Percentiles rank a stretch among this genome's conserved stretches.
These are phyloP conservation scores for Purshia tridentata DNA, from an alignment of 306 rosid species.

Conservation along the genomic window DNA sequence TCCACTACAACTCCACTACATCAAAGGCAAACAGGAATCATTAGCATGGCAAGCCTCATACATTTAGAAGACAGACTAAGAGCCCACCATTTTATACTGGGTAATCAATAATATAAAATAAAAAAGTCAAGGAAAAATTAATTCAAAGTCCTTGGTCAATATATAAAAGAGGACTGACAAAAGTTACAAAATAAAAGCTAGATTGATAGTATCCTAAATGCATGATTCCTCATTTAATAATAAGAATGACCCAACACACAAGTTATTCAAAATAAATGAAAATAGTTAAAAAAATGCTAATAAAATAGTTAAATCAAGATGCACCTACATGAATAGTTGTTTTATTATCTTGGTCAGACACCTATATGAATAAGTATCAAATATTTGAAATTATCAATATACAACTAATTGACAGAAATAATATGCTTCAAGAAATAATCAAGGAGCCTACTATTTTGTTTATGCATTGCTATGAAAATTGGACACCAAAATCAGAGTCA, in stretches of 20 bases:
- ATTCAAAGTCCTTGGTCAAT: no score
- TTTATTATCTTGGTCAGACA: no score
- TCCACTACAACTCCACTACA: conserved; percentile 84
- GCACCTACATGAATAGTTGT: neutral
- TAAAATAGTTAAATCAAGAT: neutral
- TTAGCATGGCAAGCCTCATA: conserved; percentile 9
- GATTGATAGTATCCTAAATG: neutral
- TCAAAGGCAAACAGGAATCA: conserved; percentile 9
- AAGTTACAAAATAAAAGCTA: neutral
- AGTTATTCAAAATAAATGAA: no score
- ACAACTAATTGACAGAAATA: no score
- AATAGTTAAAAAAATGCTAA: no score
- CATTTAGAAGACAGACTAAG: neutral
- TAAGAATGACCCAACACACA: neutral
- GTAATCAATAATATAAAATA: conserved; percentile 1
- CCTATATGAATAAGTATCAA: no score
- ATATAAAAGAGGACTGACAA: neutral
- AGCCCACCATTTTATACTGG: neutral
- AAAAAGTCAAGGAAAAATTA: neutral
- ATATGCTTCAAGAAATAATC: no score
- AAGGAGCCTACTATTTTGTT: no score
- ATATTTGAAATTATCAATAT: no score
- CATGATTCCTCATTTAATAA: neutral
- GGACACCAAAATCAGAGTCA: no score
- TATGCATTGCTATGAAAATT: no score